A percentile compares a stretch with the other conserved stretches of the same genome.
phyloP scores from a whole-genome alignment of 768 basidiomycete species.

The Suillus tomentosus region DNA sequence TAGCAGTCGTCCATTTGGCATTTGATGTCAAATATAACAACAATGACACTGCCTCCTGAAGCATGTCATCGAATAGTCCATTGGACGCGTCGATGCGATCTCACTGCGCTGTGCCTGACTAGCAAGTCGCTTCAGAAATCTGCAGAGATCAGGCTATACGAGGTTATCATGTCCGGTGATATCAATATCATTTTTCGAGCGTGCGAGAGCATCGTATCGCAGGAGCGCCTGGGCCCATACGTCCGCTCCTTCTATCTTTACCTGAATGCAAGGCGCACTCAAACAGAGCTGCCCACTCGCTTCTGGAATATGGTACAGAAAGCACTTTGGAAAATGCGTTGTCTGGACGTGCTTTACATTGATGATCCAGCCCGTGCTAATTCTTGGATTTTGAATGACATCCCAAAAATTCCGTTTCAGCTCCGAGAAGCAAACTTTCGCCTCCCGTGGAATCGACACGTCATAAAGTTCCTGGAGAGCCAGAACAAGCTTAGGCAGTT shows the following conservation, averaged over 20 bases:
- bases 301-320: slow-evolving; percentile 49
- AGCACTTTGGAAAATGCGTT: slow-evolving; percentile 45
- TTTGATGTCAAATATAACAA: slow-evolving; percentile 21
- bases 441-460: slow-evolving; percentile 48
- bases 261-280: slow-evolving; percentile 32
- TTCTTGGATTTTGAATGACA: slow-evolving; percentile 49
- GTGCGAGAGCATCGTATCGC: slow-evolving; percentile 39
- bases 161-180: slow-evolving; percentile 41
- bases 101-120: slow-evolving; percentile 45
- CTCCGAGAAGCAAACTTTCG: slow-evolving; percentile 51
- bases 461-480: slow-evolving; percentile 49
- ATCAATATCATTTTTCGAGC: slow-evolving; percentile 37
- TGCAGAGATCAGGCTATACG: slow-evolving; percentile 51
- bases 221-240: slow-evolving; percentile 39
- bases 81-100: slow-evolving; percentile 38
- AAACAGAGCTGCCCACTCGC: slow-evolving; percentile 25
- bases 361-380: slow-evolving; percentile 40
- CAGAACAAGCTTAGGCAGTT: slow-evolving; percentile 46
- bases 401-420: slow-evolving; percentile 43
- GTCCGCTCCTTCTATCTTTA: slow-evolving; percentile 48
- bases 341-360: slow-evolving; percentile 47
- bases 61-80: slow-evolving; percentile 44
- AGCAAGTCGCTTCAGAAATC: slow-evolving; percentile 49
- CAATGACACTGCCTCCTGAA: slow-evolving; percentile 41
- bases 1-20: slow-evolving; percentile 6